Evolutionary conservation across 2,329 filamentous ascomycete species (phyloP), one percentile per base, ranked within the genome.

Genomic region (Hymenoscyphus albidus): DNA sequence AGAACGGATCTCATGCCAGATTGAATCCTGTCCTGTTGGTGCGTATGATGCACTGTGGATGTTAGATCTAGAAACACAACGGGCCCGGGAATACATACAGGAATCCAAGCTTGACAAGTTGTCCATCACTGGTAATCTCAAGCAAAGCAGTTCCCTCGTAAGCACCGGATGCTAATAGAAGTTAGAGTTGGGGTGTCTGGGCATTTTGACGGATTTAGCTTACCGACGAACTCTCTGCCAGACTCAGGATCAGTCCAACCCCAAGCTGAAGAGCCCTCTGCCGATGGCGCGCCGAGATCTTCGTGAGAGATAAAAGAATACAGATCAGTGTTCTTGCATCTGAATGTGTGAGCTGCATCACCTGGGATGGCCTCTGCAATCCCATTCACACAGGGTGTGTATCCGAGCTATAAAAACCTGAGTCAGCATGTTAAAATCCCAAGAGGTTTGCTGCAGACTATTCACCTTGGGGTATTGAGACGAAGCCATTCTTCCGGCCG

Each of bases 221-320:
- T 27, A 27, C 27, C 27, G 27, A 27, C 31, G 35, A 83, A 82
- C 69, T 84, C 81, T 4, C 81, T 78, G n/a, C 81, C 81, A 38
- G 65, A 64, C 31, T 79, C 76, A 2, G 76, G 73, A 2, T 78
- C 80, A 1, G 80, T 82, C 82, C 80, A 81, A 5, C 82, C 82
- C 66, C 66, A 68, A 18, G 64, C 62, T 18, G 64, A 66, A 32
- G 39, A 51, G 4, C 63, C 64, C 32, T 62, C 80, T 78, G 69
- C 82, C 78, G 61, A 64, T 55, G 69, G 67, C 67, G 80, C 82
- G 5, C 83, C 84, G 1, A 87, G 78, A 35, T 80, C 79, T 4
- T 79, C 77, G 69, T 86, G 84, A 40, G 78, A 80, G 56, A 83
- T 74, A 74, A 87, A 86, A 69, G 83, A 81, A 70, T 84, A 82